These are phyloP conservation scores for Saccharomyces jurei DNA, from an alignment of 805 yeast species.

Conservation along the genomic window DNA sequence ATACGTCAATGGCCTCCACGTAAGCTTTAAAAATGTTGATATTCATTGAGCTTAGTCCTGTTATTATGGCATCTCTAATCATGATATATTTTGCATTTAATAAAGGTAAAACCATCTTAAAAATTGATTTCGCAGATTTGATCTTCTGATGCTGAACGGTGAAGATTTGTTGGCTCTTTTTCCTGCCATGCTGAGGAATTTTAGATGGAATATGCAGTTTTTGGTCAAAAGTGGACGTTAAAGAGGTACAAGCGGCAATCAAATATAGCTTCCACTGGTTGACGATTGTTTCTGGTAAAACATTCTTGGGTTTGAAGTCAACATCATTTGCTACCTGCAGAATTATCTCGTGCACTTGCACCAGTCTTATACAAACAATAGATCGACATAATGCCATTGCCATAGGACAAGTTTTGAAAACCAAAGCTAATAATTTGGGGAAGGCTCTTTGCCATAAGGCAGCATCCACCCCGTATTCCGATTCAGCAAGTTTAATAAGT, in stretches of 20 bases:
- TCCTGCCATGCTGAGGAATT: slow-evolving; percentile 57
- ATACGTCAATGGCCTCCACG: slow-evolving; percentile 63
- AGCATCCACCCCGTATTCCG: slow-evolving; percentile 90
- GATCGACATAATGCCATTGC: slow-evolving; percentile 91
- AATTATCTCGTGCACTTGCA: slow-evolving; percentile 71
- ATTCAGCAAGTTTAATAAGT: slow-evolving; percentile 72
- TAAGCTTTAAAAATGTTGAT: slow-evolving; percentile 80
- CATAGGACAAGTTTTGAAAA: slow-evolving; percentile 79
- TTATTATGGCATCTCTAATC: slow-evolving; percentile 78
- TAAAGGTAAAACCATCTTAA: slow-evolving; percentile 78
- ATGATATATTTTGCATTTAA: slow-evolving; percentile 59
- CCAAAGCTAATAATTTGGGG: slow-evolving; percentile 61
- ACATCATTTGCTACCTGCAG: slow-evolving; percentile 44
- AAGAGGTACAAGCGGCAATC: slow-evolving; percentile 83
- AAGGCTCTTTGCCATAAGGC: slow-evolving; percentile 92
- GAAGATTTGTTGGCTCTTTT: slow-evolving; percentile 68
- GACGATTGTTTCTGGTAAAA: slow-evolving; percentile 61
- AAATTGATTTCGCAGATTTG: slow-evolving; percentile 84
- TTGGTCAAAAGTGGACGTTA: slow-evolving; percentile 86
- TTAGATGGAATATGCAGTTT: slow-evolving; percentile 53
- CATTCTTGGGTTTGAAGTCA: slow-evolving; percentile 26
- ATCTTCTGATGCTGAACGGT: slow-evolving; percentile 85
- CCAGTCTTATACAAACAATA: slow-evolving; percentile 79
- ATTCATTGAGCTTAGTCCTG: slow-evolving; percentile 83
- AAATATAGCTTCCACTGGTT: slow-evolving; percentile 86